Conservation (phyloP, 129 eudicot species). For the Sambucus nigra region DNA sequence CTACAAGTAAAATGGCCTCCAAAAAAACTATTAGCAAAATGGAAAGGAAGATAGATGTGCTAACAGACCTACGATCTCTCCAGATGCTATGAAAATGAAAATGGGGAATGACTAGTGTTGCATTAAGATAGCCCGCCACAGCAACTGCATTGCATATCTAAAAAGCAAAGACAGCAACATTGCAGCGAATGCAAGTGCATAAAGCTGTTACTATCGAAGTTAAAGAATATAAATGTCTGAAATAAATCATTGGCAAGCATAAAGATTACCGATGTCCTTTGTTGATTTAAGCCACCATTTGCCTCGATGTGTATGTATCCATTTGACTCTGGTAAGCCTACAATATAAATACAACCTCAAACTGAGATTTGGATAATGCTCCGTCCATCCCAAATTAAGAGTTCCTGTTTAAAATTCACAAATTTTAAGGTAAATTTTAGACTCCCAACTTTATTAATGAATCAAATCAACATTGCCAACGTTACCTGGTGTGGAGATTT, state of each 20-base stretch:
- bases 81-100: conserved; percentile 96
- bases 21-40: neutral
- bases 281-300: conserved; percentile 98
- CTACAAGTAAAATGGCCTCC: too few species aligned
- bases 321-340: conserved; percentile 84
- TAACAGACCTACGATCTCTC: conserved; percentile 92
- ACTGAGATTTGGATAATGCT: conserved; percentile 2
- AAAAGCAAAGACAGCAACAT: conserved; percentile 2
- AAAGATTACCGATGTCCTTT: conserved; percentile 64
- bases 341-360: conserved; percentile 8
- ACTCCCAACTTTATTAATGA: too few species aligned
- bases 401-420: too few species aligned
- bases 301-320: conserved; percentile 89
- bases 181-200: conserved; percentile 8
- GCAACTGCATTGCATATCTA: conserved; percentile 99
- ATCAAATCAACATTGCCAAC: too few species aligned
- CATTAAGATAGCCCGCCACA: conserved; percentile 98
- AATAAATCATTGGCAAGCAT: neutral
- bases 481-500: too few species aligned
- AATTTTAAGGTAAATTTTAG: too few species aligned
- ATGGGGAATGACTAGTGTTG: conserved; percentile 89
- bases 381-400: too few species aligned
- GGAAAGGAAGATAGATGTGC: neutral
- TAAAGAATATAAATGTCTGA: neutral
- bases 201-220: conserved; percentile 3